A percentile compares a stretch with the other conserved stretches of the same genome.
Evolutionary conservation across 1,284 basidiomycete species (phyloP).

Genomic region (Polyporus tsugae): DNA sequence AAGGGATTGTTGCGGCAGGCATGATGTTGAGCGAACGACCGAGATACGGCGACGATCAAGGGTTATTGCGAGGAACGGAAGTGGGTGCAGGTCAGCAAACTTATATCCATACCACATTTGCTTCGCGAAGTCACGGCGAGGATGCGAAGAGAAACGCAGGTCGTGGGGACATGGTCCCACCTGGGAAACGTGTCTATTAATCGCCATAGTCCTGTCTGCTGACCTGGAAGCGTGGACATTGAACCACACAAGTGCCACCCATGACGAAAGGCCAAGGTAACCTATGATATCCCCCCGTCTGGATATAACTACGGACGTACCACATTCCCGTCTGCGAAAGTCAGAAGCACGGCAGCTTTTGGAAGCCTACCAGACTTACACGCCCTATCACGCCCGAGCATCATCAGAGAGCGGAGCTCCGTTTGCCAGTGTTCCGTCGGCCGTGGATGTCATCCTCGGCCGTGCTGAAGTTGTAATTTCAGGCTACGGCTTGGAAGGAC

Average conservation of each 20-base stretch:
- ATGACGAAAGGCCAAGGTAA: background rate
- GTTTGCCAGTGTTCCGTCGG: background rate
- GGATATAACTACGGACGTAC: background rate
- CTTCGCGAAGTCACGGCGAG: conserved; percentile 1
- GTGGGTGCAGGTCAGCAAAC: background rate
- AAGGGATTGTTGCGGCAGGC: conserved; percentile 22
- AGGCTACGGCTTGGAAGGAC: too few species aligned
- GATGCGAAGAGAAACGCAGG: background rate
- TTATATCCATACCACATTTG: background rate
- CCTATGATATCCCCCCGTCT: background rate
- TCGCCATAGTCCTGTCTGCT: background rate
- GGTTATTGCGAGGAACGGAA: background rate
- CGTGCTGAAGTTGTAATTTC: background rate
- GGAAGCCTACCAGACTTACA: background rate
- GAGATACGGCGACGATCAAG: background rate
- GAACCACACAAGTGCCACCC: background rate
- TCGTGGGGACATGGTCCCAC: conserved; percentile 2
- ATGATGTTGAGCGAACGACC: conserved; percentile 5
- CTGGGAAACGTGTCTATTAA: background rate
- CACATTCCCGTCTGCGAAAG: background rate
- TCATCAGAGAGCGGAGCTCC: background rate
- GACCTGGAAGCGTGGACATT: background rate
- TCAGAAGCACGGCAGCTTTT: background rate
- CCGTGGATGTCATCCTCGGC: background rate
- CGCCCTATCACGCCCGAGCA: background rate